Conservation (phyloP, 1,284 basidiomycete species). For the Bjerkandera adusta region DNA sequence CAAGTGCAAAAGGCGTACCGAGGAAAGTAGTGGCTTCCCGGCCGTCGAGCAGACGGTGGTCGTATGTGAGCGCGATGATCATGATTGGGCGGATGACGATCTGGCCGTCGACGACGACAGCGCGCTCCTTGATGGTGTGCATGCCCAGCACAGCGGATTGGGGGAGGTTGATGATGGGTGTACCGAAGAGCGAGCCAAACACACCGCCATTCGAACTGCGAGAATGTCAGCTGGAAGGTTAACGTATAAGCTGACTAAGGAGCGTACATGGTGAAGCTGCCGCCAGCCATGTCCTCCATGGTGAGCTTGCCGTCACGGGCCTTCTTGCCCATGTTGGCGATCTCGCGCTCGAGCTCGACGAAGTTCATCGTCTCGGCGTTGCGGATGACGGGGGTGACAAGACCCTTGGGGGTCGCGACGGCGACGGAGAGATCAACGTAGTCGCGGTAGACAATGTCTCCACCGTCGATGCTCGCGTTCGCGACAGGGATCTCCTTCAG, state of each 20-base stretch:
- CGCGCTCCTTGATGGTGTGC: slow-evolving; percentile 94
- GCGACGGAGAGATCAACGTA: slow-evolving; percentile 95
- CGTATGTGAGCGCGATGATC: slow-evolving; percentile 94
- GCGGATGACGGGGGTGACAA: slow-evolving; percentile 95
- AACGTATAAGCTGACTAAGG: slow-evolving; percentile 2
- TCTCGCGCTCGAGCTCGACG: slow-evolving; percentile 92
- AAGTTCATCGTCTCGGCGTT: slow-evolving; percentile 89
- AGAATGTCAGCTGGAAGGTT: slow-evolving; percentile 5
- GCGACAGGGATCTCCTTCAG: slow-evolving; percentile 92
- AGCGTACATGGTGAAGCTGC: slow-evolving; percentile 94
- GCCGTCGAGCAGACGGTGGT: slow-evolving; percentile 95
- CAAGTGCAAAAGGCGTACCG: slow-evolving; percentile 50
- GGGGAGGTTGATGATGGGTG: slow-evolving; percentile 96
- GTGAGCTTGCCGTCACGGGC: slow-evolving; percentile 94
- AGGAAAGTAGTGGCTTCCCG: slow-evolving; percentile 98
- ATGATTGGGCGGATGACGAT: slow-evolving; percentile 97
- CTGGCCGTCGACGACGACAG: slow-evolving; percentile 92
- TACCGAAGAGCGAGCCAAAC: slow-evolving; percentile 96
- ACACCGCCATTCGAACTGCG: slow-evolving; percentile 95
- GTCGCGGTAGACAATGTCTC: slow-evolving; percentile 95
- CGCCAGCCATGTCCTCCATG: slow-evolving; percentile 96
- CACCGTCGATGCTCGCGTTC: slow-evolving; percentile 94
- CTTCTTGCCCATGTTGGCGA: slow-evolving; percentile 90
- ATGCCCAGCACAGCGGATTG: slow-evolving; percentile 95
- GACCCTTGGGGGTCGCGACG: slow-evolving; percentile 95